A percentile compares a stretch with the other conserved stretches of the same genome.
Conservation (phyloP, 2,329 filamentous ascomycete species). For the Lasiodiplodia theobromae region DNA sequence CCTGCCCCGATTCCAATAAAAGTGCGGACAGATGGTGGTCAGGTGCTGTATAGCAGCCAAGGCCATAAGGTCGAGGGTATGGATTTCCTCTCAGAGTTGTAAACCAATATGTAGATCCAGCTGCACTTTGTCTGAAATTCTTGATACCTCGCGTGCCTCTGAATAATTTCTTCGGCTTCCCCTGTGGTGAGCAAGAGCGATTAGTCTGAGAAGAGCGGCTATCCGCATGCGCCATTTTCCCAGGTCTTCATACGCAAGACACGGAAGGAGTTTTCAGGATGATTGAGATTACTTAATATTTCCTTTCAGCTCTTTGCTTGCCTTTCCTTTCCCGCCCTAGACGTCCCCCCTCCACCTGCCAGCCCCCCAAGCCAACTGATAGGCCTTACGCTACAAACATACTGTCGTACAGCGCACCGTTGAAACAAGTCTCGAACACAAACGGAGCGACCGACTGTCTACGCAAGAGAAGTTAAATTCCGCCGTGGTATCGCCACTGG, state of each 20-base stretch:
- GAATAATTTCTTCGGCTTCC: not conserved
- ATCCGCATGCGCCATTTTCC: not conserved
- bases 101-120: not conserved
- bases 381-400: constrained; percentile 11
- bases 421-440: not conserved
- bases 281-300: not conserved
- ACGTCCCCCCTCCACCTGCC: not conserved
- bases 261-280: not conserved
- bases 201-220: not conserved
- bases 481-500: constrained; percentile 20
- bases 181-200: not conserved
- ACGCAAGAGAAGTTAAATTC: constrained; percentile 12
- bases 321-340: not conserved
- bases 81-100: not conserved
- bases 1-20: not conserved
- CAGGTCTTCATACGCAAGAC: not conserved
- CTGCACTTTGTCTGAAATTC: no score
- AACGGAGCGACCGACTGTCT: constrained; percentile 22
- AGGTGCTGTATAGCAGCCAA: no score
- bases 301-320: not conserved
- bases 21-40: not conserved
- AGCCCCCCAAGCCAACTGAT: not conserved
- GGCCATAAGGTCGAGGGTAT: not conserved
- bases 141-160: no score
- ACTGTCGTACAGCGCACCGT: not conserved